Base-by-base conservation (phyloP, 1,139 yeast species). In the Diutina sp. region DNA sequence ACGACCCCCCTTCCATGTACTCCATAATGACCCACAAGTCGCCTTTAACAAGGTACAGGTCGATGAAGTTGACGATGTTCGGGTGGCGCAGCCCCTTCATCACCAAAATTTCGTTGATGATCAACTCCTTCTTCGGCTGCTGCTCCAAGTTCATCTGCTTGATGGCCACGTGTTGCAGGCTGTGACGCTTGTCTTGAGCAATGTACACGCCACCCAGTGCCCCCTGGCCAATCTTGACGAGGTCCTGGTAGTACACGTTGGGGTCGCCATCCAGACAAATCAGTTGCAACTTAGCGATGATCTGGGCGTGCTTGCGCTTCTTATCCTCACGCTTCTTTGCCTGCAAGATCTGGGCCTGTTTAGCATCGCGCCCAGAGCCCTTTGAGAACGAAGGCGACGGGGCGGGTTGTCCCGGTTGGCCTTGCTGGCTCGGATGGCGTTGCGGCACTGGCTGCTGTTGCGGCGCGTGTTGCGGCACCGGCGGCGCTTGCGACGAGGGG, bases 11-110 rank as follows among this genome's bases (percentile, higher is more conserved):
- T 69, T 91, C 97, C 98, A 93, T 91, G 67, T 88, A 91, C 70
- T 91, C 98, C 99, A 93, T 93, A 25, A 91, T 83, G 16, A 93
- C 97, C 98, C 98, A 93, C 59, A 93, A 75, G 63, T 90, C 96
- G 46, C 82, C 80, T 58, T 82, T 81, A 54, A 87, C 72, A 57
- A 91, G 71, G 66, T 84, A 91, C 0, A 97, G 86, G 65, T 90
- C 96, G 61, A 91, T 82, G 66, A 87, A 93, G 69, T 91, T 91
- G 58, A 91, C 98, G 70, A 91, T 91, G 66, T 91, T 91, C 46
- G 88, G 85, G 67, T 91, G 98, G 64, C 82, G 87, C 59, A 90
- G 82, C 51, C 91, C 97, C 67, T 87, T 88, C 97, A 91, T 91
- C 46, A 93, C 98, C 61, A 90, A 73, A 59, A 91, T 91, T 70